Percentiles rank a stretch among this genome's conserved stretches.
Conservation (phyloP, 345 rosid species). For the Raphanus sativus region DNA sequence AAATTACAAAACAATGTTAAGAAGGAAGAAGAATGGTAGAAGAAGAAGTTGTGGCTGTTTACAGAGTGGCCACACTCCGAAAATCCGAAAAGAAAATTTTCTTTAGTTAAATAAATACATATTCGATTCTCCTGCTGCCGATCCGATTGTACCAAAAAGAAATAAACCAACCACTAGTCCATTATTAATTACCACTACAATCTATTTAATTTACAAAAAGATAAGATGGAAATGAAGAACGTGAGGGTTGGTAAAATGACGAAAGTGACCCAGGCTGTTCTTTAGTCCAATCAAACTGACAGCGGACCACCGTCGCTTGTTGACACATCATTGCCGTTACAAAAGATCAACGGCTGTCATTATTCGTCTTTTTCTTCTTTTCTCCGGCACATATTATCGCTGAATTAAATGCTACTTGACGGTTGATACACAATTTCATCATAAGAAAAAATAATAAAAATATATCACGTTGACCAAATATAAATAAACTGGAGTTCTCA, state of each 20-base stretch:
- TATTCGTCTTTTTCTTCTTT: neutral
- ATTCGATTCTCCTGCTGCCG: slow-evolving; percentile 15
- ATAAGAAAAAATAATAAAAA: no score
- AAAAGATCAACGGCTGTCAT: slow-evolving; percentile 2
- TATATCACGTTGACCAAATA: no score
- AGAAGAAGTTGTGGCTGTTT: slow-evolving; percentile 38
- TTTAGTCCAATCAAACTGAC: slow-evolving; percentile 27
- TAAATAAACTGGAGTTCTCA: no score
- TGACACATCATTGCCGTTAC: neutral
- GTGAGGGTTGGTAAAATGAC: slow-evolving; percentile 37
- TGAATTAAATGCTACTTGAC: neutral
- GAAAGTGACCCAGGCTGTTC: slow-evolving; percentile 31
- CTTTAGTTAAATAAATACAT: neutral
- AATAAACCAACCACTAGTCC: slow-evolving; percentile 14
- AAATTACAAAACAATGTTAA: slow-evolving; percentile 7
- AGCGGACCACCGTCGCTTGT: slow-evolving; percentile 21
- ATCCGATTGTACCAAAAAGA: slow-evolving; percentile 20
- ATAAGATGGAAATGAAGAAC: slow-evolving; percentile 13
- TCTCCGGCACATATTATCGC: neutral
- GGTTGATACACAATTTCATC: neutral
- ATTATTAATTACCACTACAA: neutral
- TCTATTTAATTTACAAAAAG: neutral
- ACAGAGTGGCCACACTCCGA: slow-evolving; percentile 41
- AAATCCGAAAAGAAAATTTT: neutral
- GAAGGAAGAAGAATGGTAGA: slow-evolving; percentile 17